phyloP scores from a whole-genome alignment of 2,329 filamentous ascomycete species.

The Zymoseptoria ardabiliae region DNA sequence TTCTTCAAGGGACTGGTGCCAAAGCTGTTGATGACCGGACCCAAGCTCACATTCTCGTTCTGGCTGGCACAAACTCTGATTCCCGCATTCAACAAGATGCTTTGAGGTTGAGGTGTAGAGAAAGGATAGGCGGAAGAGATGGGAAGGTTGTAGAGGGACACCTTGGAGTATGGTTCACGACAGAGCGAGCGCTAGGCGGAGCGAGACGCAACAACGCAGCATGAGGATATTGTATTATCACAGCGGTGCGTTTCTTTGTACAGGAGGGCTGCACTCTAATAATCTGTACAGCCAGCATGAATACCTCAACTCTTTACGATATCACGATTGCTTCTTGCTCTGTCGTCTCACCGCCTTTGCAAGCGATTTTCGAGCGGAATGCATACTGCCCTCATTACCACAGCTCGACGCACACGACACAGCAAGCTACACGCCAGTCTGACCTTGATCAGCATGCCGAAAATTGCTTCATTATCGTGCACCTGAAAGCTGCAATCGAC shows the following conservation, averaged over 20 bases:
- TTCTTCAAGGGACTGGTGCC: conserved; percentile 98
- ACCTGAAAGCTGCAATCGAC: background rate
- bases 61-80: conserved; percentile 98
- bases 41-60: conserved; percentile 98
- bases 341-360: background rate
- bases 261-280: background rate
- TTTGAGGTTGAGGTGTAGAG: conserved; percentile 34
- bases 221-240: background rate
- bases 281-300: background rate
- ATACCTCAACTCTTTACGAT: background rate
- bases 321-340: background rate
- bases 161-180: background rate
- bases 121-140: no score
- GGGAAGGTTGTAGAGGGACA: background rate
- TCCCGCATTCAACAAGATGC: conserved; percentile 72
- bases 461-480: no score
- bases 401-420: background rate
- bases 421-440: no score
- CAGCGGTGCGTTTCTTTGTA: background rate
- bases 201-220: background rate
- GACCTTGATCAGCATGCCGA: no score
- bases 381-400: background rate
- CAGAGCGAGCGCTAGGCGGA: background rate
- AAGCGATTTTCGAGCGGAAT: no score
- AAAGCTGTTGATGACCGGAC: conserved; percentile 98